Conservation (phyloP, 2,329 filamentous ascomycete species). For the Claviceps digitariae region DNA sequence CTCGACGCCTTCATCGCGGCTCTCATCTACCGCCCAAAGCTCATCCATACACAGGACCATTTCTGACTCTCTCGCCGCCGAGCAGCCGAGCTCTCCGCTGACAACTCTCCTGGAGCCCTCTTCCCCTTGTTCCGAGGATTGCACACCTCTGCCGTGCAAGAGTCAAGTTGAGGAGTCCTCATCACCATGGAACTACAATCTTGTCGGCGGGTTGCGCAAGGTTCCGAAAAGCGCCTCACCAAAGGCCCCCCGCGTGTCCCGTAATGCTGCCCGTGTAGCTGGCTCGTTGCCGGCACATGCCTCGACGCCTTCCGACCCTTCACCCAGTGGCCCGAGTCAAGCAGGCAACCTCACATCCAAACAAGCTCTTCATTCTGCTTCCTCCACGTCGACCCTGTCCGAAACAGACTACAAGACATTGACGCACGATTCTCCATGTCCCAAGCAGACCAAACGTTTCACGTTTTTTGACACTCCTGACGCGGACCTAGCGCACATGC, state of each 20-base stretch:
- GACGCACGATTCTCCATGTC: slow-evolving; percentile 12
- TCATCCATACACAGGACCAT: slow-evolving; percentile 27
- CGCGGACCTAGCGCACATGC: slow-evolving; percentile 27
- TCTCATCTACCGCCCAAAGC: slow-evolving; percentile 31
- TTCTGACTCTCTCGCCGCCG: slow-evolving; percentile 23
- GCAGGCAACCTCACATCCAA: slow-evolving; percentile 10
- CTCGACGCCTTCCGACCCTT: not conserved
- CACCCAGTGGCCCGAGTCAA: not conserved
- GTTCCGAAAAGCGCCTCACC: slow-evolving; percentile 18
- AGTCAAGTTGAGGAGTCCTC: slow-evolving; percentile 9
- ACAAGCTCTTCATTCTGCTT: slow-evolving; percentile 15
- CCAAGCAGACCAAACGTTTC: not conserved
- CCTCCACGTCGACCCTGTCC: slow-evolving; percentile 30
- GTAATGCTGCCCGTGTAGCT: not conserved
- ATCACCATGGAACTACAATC: slow-evolving; percentile 39
- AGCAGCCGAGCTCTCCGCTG: slow-evolving; percentile 34
- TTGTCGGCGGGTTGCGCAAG: slow-evolving; percentile 41
- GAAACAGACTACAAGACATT: slow-evolving; percentile 44
- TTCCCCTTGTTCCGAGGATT: slow-evolving; percentile 1
- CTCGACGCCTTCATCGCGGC: slow-evolving; percentile 25
- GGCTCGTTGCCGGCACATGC: not conserved
- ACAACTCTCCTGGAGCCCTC: slow-evolving; percentile 31
- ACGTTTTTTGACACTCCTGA: slow-evolving; percentile 2
- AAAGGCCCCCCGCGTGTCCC: not conserved
- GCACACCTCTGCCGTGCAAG: slow-evolving; percentile 9